Conservation (phyloP, 164 flowering plant genomes). For the Saururus chinensis region DNA sequence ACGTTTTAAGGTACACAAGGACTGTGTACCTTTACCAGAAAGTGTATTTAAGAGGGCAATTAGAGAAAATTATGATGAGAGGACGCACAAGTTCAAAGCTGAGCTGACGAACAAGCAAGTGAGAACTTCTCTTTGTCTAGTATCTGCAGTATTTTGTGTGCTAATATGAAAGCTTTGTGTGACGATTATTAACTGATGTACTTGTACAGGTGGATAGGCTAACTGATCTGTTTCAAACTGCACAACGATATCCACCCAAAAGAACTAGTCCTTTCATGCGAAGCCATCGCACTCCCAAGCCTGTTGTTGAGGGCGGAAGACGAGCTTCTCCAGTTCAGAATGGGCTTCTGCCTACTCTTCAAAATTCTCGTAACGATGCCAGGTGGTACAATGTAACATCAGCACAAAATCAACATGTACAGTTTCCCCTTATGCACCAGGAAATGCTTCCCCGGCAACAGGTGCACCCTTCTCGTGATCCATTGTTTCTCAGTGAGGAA, state of each 20-base stretch:
- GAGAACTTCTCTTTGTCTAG: conserved; percentile 12
- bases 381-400: conserved; percentile 1
- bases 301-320: conserved; percentile 9
- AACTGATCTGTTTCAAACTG: conserved; percentile 38
- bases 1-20: conserved; percentile 23
- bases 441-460: not conserved
- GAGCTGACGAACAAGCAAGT: conserved; percentile 63
- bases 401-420: conserved; percentile 3
- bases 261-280: conserved; percentile 1
- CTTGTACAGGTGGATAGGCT: conserved; percentile 49
- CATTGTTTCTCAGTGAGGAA: conserved; percentile 13
- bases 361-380: not conserved
- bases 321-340: conserved; percentile 7
- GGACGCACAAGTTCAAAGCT: conserved; percentile 41
- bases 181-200: not conserved
- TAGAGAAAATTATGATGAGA: conserved; percentile 45
- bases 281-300: conserved; percentile 5
- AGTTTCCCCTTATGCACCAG: not conserved
- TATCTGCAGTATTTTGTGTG: too few relatives aligned
- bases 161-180: too few relatives aligned
- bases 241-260: conserved; percentile 19
- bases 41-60: conserved; percentile 58
- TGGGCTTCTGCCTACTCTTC: not conserved
- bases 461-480: conserved; percentile 3
- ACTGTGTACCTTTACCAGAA: conserved; percentile 64